Evolutionary conservation across 2,329 filamentous ascomycete genomes (phyloP).

Genomic region (Cladophialophora carrionii): DNA sequence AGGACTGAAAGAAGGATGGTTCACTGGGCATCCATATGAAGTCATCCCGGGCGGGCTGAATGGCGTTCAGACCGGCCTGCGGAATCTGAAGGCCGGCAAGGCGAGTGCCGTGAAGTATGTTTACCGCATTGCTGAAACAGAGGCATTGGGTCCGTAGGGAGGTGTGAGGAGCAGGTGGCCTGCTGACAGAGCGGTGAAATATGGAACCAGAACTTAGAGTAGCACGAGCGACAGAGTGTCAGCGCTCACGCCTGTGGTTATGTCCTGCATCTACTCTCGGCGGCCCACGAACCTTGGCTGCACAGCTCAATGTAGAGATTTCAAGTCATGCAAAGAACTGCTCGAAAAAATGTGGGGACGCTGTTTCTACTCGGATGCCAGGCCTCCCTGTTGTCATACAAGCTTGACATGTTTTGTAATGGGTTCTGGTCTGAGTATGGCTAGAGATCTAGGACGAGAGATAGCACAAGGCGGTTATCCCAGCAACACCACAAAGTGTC

Average conservation of each 20-base stretch:
- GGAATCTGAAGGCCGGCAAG: slow-evolving; percentile 62
- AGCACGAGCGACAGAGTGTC: neutral
- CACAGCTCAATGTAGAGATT: neutral
- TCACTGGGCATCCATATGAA: slow-evolving; percentile 55
- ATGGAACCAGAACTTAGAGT: neutral
- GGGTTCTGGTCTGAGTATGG: too few relatives aligned
- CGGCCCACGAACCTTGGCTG: neutral
- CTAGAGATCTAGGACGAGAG: too few relatives aligned
- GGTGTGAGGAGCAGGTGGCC: neutral
- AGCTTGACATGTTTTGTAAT: too few relatives aligned
- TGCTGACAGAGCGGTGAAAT: neutral
- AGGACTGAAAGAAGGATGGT: slow-evolving; percentile 55
- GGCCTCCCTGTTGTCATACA: too few relatives aligned
- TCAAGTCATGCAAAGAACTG: neutral
- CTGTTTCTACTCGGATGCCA: too few relatives aligned
- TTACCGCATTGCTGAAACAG: neutral
- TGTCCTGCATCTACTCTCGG: neutral
- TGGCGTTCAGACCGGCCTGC: slow-evolving; percentile 58
- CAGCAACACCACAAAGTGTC: neutral
- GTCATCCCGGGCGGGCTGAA: slow-evolving; percentile 58
- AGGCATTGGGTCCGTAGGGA: neutral
- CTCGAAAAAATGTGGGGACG: neutral
- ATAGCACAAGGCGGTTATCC: too few relatives aligned
- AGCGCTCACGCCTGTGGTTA: neutral
- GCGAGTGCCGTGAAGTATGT: slow-evolving; percentile 69